A percentile compares a stretch with the other conserved stretches of the same genome.
These are phyloP conservation scores for Coniosporium tulheliwenetii DNA, from an alignment of 2,329 filamentous ascomycete genomes.

Conservation along the genomic window DNA sequence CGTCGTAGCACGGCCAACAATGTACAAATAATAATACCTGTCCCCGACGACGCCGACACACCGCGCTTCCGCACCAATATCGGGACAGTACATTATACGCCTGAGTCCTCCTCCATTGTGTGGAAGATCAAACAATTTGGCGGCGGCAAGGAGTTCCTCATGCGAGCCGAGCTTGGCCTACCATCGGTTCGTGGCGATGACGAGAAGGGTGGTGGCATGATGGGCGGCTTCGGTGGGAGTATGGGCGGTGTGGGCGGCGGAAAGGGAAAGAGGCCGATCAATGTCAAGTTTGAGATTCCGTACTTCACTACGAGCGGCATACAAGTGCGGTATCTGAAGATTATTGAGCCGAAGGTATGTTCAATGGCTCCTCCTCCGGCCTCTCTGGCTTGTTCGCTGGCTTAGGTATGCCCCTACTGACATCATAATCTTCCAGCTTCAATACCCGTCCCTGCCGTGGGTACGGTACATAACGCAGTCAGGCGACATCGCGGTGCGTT, in stretches of 20 bases:
- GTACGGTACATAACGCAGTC: conserved; percentile 98
- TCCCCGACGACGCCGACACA: conserved; percentile 91
- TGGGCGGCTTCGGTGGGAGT: conserved; percentile 87
- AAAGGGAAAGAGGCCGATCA: conserved; percentile 91
- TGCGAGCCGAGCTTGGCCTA: conserved; percentile 89
- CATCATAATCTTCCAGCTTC: conserved; percentile 42
- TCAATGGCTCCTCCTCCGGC: background rate
- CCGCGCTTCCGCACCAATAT: conserved; percentile 96
- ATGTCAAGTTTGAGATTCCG: conserved; percentile 99
- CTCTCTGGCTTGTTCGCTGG: too few species aligned
- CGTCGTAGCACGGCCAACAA: conserved; percentile 95
- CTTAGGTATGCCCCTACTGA: background rate
- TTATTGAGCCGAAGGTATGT: conserved; percentile 91
- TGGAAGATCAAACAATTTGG: conserved; percentile 99
- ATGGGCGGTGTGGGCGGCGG: conserved; percentile 77
- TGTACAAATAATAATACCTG: conserved; percentile 92
- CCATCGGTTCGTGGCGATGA: conserved; percentile 92
- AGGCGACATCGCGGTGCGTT: conserved; percentile 83
- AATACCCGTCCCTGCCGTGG: conserved; percentile 97
- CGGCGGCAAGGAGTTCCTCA: conserved; percentile 94
- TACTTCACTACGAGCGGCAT: conserved; percentile 99
- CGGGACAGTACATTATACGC: conserved; percentile 91
- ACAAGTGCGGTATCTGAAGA: conserved; percentile 96
- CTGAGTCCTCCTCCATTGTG: conserved; percentile 91
- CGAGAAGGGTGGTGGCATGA: conserved; percentile 93